phyloP scores from a whole-genome alignment of 495 filamentous ascomycete species.

The Penicillium dipodomyicola region DNA sequence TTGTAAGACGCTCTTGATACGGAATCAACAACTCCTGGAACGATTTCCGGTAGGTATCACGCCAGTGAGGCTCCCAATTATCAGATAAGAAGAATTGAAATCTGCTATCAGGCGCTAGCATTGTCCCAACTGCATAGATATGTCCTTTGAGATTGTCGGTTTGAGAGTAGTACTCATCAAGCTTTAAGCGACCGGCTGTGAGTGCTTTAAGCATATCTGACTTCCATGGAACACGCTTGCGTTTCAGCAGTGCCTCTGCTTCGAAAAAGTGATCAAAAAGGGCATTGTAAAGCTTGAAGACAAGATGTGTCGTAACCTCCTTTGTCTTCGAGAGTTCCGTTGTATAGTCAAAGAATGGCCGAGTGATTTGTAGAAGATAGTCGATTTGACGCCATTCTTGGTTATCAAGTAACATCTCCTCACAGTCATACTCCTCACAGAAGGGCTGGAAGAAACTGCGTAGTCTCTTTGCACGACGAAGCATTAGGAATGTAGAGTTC shows the following conservation, averaged over 20 bases:
- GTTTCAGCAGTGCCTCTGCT: background rate
- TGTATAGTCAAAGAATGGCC: too few species aligned
- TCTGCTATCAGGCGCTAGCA: slow-evolving; percentile 1
- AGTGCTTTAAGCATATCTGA: background rate
- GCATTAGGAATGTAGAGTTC: too few species aligned
- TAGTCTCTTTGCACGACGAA: too few species aligned
- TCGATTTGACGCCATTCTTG: too few species aligned
- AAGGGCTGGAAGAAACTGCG: too few species aligned
- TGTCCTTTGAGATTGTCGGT: slow-evolving; percentile 6
- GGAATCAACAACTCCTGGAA: background rate
- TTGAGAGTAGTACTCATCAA: slow-evolving; percentile 14
- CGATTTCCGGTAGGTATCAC: background rate
- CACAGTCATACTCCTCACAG: too few species aligned
- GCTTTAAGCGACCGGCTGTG: slow-evolving; percentile 2
- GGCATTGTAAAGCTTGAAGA: too few species aligned
- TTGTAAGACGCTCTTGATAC: background rate
- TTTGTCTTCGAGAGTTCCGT: too few species aligned
- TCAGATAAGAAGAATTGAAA: background rate
- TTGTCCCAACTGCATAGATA: slow-evolving; percentile 12
- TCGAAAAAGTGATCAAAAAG: background rate
- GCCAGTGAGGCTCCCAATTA: slow-evolving; percentile 5
- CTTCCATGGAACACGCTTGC: background rate
- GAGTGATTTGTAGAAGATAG: too few species aligned
- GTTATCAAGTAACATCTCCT: too few species aligned
- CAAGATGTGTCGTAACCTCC: too few species aligned